A percentile compares a stretch with the other conserved stretches of the same genome.
These are phyloP conservation scores for Chalciporus piperatus DNA, from an alignment of 768 basidiomycete species.

Conservation along the genomic window DNA sequence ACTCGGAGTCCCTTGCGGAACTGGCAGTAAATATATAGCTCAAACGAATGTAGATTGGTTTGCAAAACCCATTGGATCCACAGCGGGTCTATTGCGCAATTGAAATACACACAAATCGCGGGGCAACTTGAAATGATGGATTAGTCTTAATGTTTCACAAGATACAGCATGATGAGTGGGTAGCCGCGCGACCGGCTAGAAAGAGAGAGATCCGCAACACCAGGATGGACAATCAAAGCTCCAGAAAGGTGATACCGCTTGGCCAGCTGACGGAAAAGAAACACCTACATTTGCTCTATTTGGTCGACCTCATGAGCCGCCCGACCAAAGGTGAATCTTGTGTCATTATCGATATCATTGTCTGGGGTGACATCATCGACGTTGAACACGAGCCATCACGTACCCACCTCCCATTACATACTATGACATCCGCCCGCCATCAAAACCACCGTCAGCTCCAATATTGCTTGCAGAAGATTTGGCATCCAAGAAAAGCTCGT, in stretches of 20 bases:
- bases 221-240: not conserved
- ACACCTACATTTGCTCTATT: not conserved
- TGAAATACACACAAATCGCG: too few species aligned
- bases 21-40: too few species aligned
- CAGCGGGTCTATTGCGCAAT: not conserved
- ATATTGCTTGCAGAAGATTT: conserved; percentile 70
- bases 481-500: conserved; percentile 92
- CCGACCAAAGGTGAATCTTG: not conserved
- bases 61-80: not conserved
- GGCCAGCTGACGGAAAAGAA: not conserved
- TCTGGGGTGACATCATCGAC: conserved; percentile 6
- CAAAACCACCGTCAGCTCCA: conserved; percentile 36
- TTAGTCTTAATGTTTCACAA: not conserved
- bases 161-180: not conserved
- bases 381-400: conserved; percentile 1
- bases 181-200: too few species aligned
- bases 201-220: too few species aligned
- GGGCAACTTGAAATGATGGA: too few species aligned
- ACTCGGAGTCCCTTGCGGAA: not conserved
- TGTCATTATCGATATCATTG: conserved; percentile 3
- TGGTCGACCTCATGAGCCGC: not conserved
- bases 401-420: conserved; percentile 2
- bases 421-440: conserved; percentile 33
- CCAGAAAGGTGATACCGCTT: not conserved
- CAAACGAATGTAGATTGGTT: not conserved